These are phyloP conservation scores for Adansonia madagascariensis DNA, from an alignment of 441 rosid genomes.

Conservation along the genomic window DNA sequence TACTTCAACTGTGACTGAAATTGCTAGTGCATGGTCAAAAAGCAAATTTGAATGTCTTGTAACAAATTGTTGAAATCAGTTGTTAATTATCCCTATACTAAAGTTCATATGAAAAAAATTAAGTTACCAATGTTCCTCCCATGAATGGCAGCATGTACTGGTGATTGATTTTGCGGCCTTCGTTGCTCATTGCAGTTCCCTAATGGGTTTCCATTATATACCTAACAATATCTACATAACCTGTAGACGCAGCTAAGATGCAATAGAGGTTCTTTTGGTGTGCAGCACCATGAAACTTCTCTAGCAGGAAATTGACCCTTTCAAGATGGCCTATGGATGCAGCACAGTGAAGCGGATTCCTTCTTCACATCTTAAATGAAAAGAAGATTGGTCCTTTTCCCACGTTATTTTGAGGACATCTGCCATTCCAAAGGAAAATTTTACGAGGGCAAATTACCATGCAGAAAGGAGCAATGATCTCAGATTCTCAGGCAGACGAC, in stretches of 20 bases:
- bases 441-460: background rate
- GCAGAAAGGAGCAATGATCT: background rate
- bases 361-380: background rate
- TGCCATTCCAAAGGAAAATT: constrained; percentile 1
- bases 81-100: background rate
- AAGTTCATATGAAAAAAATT: background rate
- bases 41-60: background rate
- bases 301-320: background rate
- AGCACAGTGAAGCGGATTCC: constrained; percentile 20
- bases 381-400: background rate
- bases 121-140: background rate
- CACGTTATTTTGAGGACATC: constrained; percentile 14
- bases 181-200: background rate
- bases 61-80: background rate
- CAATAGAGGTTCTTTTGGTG: constrained; percentile 15
- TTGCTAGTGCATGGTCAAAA: background rate
- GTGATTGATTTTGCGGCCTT: background rate
- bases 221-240: constrained; percentile 6
- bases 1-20: background rate
- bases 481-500: background rate
- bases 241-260: constrained; percentile 24
- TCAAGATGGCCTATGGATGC: constrained; percentile 20
- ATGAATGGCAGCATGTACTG: background rate
- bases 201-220: background rate
- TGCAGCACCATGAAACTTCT: background rate